These are phyloP conservation scores for Aspergillus aculeatus DNA, from an alignment of 2,329 filamentous ascomycete species.

Conservation along the genomic window DNA sequence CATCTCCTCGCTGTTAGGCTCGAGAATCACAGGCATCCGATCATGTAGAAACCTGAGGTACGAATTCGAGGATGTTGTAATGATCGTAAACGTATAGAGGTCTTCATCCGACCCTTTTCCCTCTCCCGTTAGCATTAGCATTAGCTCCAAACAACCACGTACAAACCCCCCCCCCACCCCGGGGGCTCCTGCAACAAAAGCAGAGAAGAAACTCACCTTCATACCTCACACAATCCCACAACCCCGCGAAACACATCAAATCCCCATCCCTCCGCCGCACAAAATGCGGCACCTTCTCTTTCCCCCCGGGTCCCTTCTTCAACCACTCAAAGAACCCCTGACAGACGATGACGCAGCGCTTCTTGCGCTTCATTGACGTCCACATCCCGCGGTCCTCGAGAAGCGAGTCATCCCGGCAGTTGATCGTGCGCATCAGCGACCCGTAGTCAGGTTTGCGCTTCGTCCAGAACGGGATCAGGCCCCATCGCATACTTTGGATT, in stretches of 20 bases:
- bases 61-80: constrained; percentile 83
- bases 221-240: constrained; percentile 86
- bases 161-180: neutral
- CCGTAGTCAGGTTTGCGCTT: constrained; percentile 77
- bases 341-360: constrained; percentile 82
- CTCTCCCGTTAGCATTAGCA: neutral
- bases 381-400: constrained; percentile 78
- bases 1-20: constrained; percentile 70
- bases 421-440: constrained; percentile 82
- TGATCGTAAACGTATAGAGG: constrained; percentile 86
- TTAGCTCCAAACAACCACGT: neutral
- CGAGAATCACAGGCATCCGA: constrained; percentile 90
- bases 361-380: constrained; percentile 84
- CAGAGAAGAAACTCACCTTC: constrained; percentile 55
- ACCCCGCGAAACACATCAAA: constrained; percentile 83
- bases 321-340: constrained; percentile 98
- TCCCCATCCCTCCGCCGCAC: constrained; percentile 77
- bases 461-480: constrained; percentile 89
- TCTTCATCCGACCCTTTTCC: constrained; percentile 61
- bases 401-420: constrained; percentile 88
- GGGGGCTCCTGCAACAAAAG: neutral
- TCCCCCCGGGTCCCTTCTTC: constrained; percentile 67
- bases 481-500: constrained; percentile 94
- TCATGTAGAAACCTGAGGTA: constrained; percentile 86
- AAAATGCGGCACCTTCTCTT: constrained; percentile 82